Evolutionary conservation across 345 rosid genomes (phyloP).

Genomic region (Ailanthus altissimus): DNA sequence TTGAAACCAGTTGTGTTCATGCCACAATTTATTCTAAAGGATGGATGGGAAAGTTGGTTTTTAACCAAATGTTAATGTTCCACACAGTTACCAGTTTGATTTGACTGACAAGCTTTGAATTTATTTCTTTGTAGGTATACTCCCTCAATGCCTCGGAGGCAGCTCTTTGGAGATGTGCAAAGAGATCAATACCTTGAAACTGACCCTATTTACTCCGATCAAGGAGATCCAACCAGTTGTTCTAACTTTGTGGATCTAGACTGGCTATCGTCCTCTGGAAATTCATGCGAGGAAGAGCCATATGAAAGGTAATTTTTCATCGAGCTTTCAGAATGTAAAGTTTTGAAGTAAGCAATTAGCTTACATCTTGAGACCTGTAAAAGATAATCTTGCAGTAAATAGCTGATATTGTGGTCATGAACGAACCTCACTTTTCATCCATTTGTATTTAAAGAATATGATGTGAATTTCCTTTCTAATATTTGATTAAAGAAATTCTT

Average conservation of each 20-base stretch:
- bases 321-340: not conserved
- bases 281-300: slow-evolving; percentile 83
- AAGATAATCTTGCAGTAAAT: not conserved
- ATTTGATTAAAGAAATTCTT: not conserved
- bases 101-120: slow-evolving; percentile 18
- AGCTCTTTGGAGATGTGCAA: slow-evolving; percentile 72
- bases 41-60: slow-evolving; percentile 2
- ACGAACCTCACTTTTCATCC: not conserved
- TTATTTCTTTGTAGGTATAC: slow-evolving; percentile 51
- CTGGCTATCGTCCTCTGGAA: slow-evolving; percentile 92
- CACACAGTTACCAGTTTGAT: slow-evolving; percentile 6
- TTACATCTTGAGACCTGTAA: not conserved
- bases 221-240: slow-evolving; percentile 62
- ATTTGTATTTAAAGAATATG: not conserved
- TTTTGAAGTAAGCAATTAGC: not conserved
- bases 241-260: slow-evolving; percentile 94
- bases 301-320: slow-evolving; percentile 68
- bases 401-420: not conserved
- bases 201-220: slow-evolving; percentile 57
- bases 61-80: not conserved
- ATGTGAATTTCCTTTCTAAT: not conserved
- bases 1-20: not conserved
- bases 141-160: slow-evolving; percentile 72
- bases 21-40: slow-evolving; percentile 1
- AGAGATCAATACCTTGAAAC: slow-evolving; percentile 50